Conservation (phyloP, 2,329 filamentous ascomycete species). For the Fusarium dlaminii region DNA sequence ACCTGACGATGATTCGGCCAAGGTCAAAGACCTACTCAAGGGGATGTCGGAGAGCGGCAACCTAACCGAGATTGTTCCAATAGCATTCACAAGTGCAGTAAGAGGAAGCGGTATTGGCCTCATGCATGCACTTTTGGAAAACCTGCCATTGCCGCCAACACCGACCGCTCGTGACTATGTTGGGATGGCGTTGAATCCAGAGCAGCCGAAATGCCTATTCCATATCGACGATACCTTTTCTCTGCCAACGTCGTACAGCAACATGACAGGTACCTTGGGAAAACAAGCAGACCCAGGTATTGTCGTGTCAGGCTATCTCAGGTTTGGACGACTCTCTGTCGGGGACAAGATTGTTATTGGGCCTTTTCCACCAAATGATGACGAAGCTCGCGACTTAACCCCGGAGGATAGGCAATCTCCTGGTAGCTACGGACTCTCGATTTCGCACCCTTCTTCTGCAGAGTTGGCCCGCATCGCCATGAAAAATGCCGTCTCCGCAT, state of each 20-base stretch:
- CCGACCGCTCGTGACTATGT: slow-evolving; percentile 64
- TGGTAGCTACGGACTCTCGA: slow-evolving; percentile 59
- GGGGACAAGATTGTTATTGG: slow-evolving; percentile 83
- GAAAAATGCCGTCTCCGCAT: slow-evolving; percentile 62
- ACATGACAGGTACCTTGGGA: slow-evolving; percentile 24
- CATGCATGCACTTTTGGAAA: slow-evolving; percentile 82
- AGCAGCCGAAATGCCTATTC: slow-evolving; percentile 75
- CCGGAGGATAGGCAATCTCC: slow-evolving; percentile 59
- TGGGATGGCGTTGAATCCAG: slow-evolving; percentile 65
- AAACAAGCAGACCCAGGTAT: slow-evolving; percentile 60
- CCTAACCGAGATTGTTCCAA: slow-evolving; percentile 72
- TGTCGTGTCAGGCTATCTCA: slow-evolving; percentile 87
- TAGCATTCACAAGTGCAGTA: slow-evolving; percentile 87
- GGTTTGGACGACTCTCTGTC: slow-evolving; percentile 79
- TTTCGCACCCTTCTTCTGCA: slow-evolving; percentile 63
- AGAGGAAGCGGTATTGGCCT: slow-evolving; percentile 84
- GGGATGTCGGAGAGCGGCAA: slow-evolving; percentile 56
- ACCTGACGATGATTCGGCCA: slow-evolving; percentile 62
- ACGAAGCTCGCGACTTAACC: slow-evolving; percentile 51
- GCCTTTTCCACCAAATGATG: slow-evolving; percentile 73
- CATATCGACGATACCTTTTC: slow-evolving; percentile 92
- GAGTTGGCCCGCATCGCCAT: slow-evolving; percentile 64
- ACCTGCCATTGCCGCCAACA: slow-evolving; percentile 73
- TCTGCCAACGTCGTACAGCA: slow-evolving; percentile 68
- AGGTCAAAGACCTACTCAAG: slow-evolving; percentile 66